A percentile compares a stretch with the other conserved stretches of the same genome.
These are phyloP conservation scores for Penicillium parvum DNA, from an alignment of 495 filamentous ascomycete species.

Conservation along the genomic window DNA sequence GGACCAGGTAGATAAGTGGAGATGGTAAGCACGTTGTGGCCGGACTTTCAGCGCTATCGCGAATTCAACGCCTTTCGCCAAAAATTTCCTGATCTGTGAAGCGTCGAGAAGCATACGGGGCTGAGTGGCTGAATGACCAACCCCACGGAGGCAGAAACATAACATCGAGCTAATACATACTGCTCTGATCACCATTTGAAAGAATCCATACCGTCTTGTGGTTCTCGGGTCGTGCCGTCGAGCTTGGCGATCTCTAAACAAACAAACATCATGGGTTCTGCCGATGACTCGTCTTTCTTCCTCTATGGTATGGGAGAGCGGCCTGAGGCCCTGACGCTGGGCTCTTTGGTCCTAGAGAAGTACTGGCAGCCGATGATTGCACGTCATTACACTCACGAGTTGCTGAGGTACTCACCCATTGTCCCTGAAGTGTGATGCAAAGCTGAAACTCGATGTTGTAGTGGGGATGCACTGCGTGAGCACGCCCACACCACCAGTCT, in stretches of 20 bases:
- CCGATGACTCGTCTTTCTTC: constrained; percentile 24
- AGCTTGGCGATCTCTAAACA: constrained; percentile 7
- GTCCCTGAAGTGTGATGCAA: neutral
- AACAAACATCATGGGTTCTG: constrained; percentile 4
- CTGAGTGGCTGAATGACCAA: neutral
- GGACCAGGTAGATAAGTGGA: neutral
- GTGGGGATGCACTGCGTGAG: constrained; percentile 16
- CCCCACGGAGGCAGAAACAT: constrained; percentile 5
- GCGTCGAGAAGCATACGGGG: neutral
- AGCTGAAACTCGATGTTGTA: constrained; percentile 3
- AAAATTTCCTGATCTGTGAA: constrained; percentile 14
- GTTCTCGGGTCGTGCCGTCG: neutral
- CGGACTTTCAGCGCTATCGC: neutral
- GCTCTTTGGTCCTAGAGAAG: constrained; percentile 23
- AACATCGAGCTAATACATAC: constrained; percentile 3
- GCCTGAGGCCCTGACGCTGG: constrained; percentile 24
- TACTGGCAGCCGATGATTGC: constrained; percentile 28
- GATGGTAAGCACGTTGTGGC: neutral
- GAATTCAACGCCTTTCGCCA: constrained; percentile 6
- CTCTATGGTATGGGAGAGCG: constrained; percentile 26
- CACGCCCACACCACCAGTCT: constrained; percentile 17
- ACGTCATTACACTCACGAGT: constrained; percentile 23
- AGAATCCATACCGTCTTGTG: neutral
- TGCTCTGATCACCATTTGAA: neutral
- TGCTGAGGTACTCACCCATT: constrained; percentile 12